These are phyloP conservation scores for Russula sp. DNA, from an alignment of 768 basidiomycete species.

Conservation along the genomic window DNA sequence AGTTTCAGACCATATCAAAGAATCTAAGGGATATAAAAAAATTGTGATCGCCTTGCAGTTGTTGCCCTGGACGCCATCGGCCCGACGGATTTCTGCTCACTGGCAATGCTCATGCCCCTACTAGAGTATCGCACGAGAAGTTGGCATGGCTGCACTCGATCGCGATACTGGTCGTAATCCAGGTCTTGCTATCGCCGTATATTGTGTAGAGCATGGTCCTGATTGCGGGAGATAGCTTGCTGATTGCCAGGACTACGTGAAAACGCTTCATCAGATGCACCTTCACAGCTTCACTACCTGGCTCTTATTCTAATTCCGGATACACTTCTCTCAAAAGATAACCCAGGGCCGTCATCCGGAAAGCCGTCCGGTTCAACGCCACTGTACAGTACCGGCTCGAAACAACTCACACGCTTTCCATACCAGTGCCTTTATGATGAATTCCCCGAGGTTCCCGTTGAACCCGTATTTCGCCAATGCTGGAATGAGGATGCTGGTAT, in stretches of 20 bases:
- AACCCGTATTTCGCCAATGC: conserved; percentile 71
- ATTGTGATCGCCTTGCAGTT: too few relatives aligned
- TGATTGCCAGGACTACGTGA: conserved; percentile 86
- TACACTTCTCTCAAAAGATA: conserved; percentile 63
- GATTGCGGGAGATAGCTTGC: conserved; percentile 51
- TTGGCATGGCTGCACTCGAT: conserved; percentile 84
- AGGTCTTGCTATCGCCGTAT: conserved; percentile 46
- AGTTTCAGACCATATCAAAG: too few relatives aligned
- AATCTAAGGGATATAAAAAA: too few relatives aligned
- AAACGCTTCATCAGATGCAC: conserved; percentile 83
- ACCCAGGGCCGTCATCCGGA: conserved; percentile 43
- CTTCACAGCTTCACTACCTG: conserved; percentile 68
- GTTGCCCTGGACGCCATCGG: too few relatives aligned
- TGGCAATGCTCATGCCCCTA: too few relatives aligned
- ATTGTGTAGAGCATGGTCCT: conserved; percentile 1
- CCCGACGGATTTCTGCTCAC: too few relatives aligned
- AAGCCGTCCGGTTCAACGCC: conserved; percentile 51
- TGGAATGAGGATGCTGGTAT: conserved; percentile 83
- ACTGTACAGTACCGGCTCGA: too few relatives aligned
- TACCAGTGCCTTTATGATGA: conserved; percentile 71
- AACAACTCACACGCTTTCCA: too few relatives aligned
- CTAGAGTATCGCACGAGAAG: conserved; percentile 67
- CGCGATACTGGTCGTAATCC: conserved; percentile 71
- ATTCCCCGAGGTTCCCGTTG: conserved; percentile 63
- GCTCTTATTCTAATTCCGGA: conserved; percentile 75